Evolutionary conservation across 371 early-diverging fungal species (phyloP), one percentile per base, ranked within the genome.

Genomic region (Mucor irregularis): DNA sequence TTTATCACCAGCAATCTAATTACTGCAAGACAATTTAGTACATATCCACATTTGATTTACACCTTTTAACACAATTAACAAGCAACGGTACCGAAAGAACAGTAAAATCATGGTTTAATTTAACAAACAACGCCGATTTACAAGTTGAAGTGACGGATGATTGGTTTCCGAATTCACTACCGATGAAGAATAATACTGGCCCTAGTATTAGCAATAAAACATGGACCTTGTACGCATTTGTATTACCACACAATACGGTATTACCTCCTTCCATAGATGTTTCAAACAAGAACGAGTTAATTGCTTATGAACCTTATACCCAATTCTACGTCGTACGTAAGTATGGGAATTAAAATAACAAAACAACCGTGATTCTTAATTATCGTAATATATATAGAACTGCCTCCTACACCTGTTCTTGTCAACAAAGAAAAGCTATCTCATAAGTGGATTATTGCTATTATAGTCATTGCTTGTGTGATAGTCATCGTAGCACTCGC

Each of bases 131-230:
- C 3, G 8, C 37, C 24, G 24, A 30, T 11, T 38, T 64, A 3
- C 17, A 16, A 13, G 55, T 68, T 14, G 24, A 49, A 29, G 61
- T 68, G 0, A 51, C 52, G 7, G 54, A 60, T 42, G 61, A 61
- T 29, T 68, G 64, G 64, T 68, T 61, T 35, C 68, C 68, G 9
- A 42, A 45, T 22, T 35, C 44, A 21, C 29, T 64, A 29, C 21
- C 56, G 10, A n/a, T n/a, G n/a, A n/a, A n/a, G n/a, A n/a, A n/a
- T n/a, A n/a, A n/a, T n/a, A n/a, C n/a, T n/a, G n/a, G n/a, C n/a
- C n/a, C 34, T 13, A 47, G 35, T 17, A 21, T 57, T 4, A 19
- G 51, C 24, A 62, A 59, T 43, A 31, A 24, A 19, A 56, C 62
- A n/a, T 62, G 59, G 61, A 52, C 43, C 13, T 35, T 69, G 19